Base-by-base conservation (phyloP, 805 yeast genomes). In the Candida dendrica region DNA sequence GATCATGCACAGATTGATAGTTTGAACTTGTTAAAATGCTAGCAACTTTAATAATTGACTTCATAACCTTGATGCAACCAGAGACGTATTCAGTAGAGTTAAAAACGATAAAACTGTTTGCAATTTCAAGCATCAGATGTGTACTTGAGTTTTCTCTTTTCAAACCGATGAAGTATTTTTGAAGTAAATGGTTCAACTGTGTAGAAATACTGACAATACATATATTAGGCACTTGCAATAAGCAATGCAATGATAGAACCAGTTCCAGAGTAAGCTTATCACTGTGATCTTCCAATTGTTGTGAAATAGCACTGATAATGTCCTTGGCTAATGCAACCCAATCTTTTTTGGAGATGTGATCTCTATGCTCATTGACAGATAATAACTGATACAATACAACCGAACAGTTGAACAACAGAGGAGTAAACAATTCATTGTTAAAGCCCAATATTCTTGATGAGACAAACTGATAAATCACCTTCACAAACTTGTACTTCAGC, bases 41-140 rank as follows among this genome's bases (percentile, higher is more conserved):
- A 3, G 68, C 48, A 14, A 66, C 56, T 11, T 48, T 55, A 22
- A 72, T 45, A 0, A 79, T 76, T 1, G 70, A 34, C 33, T 56
- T 57, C 13, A 69, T 63, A 3, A 78, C 47, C 16, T 52, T 48
- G 45, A 69, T 50, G 3, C 74, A 65, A 17, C 64, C 52, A 4
- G 53, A 42, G 6, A 71, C 52, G 48, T 75, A 65, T 4, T 63
- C 54, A 0, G 73, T 66, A 3, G 75, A 63, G 4, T 70, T 53
- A n/a, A 63, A 58, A 0, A 72, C 47, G 6, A 79, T 48, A 3
- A 71, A 49, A 30, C 64, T 66, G 52, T 79, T 80, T 15, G 74
- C 55, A 14, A 80, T 56, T 40, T 65, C 64, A 36, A 79, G 53
- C 2, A 69, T 51, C 3, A 52, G 32, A 7, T 65, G 54, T 8